A percentile compares a stretch with the other conserved stretches of the same genome.
Evolutionary conservation across 306 rosid genomes (phyloP).

Genomic region (Styphnolobium japonicum): DNA sequence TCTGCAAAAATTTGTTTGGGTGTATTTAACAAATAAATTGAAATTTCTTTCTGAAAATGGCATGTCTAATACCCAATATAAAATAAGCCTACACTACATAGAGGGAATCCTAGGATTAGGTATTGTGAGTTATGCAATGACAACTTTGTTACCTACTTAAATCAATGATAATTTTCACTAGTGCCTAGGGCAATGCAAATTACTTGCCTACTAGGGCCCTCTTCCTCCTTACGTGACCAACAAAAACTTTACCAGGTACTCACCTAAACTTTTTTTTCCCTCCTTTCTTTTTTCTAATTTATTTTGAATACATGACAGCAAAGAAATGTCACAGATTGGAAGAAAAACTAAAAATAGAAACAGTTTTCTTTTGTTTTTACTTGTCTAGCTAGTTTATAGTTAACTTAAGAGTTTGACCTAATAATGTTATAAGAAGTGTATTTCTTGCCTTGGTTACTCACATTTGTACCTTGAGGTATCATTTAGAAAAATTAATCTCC

Average conservation of each 20-base stretch:
- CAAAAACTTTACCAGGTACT: neutral
- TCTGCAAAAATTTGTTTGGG: neutral
- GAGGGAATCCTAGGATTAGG: conserved; percentile 37
- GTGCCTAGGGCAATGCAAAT: neutral
- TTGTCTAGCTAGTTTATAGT: too few species aligned
- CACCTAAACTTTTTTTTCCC: too few species aligned
- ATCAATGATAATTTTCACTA: neutral
- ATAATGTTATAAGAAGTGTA: too few species aligned
- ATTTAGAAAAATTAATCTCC: too few species aligned
- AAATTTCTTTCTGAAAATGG: neutral
- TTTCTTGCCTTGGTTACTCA: too few species aligned
- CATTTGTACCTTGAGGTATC: too few species aligned
- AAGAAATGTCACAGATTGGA: too few species aligned
- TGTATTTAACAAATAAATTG: neutral
- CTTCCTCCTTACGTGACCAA: neutral
- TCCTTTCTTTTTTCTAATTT: neutral
- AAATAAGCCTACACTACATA: conserved; percentile 13
- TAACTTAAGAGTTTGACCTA: too few species aligned
- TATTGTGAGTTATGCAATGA: neutral
- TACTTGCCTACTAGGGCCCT: neutral
- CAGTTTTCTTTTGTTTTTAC: too few species aligned
- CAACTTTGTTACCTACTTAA: too few species aligned
- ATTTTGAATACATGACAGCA: neutral
- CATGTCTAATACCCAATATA: neutral
- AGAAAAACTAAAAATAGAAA: too few species aligned